Evolutionary conservation across 1,284 basidiomycete genomes (phyloP).

Genomic region (Ustilago sp.): DNA sequence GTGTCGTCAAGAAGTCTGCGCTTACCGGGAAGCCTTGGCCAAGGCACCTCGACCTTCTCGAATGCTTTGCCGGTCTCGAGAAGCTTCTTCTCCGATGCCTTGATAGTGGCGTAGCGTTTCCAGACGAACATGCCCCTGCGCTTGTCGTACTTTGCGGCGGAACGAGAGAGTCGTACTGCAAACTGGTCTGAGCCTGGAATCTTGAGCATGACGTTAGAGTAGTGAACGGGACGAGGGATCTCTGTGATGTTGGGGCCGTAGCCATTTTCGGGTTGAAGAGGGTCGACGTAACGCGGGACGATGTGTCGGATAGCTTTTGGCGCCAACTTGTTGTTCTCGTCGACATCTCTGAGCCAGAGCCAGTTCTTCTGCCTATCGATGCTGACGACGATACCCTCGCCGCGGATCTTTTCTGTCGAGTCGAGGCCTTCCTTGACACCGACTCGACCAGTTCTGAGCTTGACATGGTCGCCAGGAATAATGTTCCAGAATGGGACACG

Average conservation of each 20-base stretch:
- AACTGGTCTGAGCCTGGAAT: conserved; percentile 61
- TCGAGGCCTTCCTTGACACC: conserved; percentile 53
- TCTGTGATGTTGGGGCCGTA: conserved; percentile 59
- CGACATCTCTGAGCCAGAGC: conserved; percentile 62
- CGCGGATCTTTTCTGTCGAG: conserved; percentile 47
- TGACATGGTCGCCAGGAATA: conserved; percentile 69
- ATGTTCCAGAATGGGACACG: conserved; percentile 71
- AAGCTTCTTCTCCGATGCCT: conserved; percentile 45
- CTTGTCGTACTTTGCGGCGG: conserved; percentile 55
- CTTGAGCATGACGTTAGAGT: conserved; percentile 68
- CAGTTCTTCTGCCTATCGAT: conserved; percentile 65
- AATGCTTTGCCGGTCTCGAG: conserved; percentile 44
- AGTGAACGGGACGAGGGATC: conserved; percentile 65
- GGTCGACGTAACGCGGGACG: conserved; percentile 60
- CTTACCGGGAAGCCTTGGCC: conserved; percentile 58
- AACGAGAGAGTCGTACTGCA: conserved; percentile 59
- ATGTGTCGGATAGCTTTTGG: conserved; percentile 63
- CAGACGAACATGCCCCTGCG: conserved; percentile 59
- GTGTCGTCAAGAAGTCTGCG: conserved; percentile 16
- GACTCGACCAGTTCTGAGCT: conserved; percentile 64
- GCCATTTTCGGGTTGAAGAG: conserved; percentile 57
- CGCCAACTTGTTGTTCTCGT: conserved; percentile 60
- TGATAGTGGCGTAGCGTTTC: conserved; percentile 66
- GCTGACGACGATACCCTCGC: conserved; percentile 63
- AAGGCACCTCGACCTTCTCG: conserved; percentile 64